Base-by-base conservation (phyloP, 371 early-diverging fungal species). In the Circinella umbellata region DNA sequence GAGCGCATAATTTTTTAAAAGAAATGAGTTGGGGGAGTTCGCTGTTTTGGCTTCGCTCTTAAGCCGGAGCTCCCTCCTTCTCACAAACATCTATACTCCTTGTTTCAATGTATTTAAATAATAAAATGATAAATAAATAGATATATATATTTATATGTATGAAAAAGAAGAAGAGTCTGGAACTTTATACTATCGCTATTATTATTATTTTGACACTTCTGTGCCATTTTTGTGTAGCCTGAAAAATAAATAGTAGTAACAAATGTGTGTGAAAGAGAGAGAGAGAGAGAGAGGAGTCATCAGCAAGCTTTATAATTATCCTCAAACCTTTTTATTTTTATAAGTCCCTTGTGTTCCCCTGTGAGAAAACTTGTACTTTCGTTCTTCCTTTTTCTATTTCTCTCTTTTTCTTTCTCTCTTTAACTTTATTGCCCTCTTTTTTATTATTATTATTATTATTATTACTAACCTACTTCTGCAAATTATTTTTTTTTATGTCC, bases 1-100 rank as follows among this genome's bases (percentile, higher is more conserved):
- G 80, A 78, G 80, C 81, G 84, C 84, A 84, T 84, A 84, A 84
- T 84, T 84, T 84, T 83, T 84, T 67, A 63, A 4, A 49, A 37
- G 68, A 51, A 13, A 14, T 15, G 15, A 51, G 15, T 4, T 13
- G 51, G 51, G 80, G 70, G 61, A 69, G 75, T 53, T 80, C 74
- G 59, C 75, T 73, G 59, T 73, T 73, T 18, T 65, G 81, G 81
- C 84, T 80, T 81, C 81, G 81, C 81, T 80, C 55, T 42, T 62
- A 77, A 80, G 82, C 81, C 75, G 81, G 84, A 71, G 68, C 80
- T 70, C 61, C 73, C 78, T 68, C 55, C 62, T 55, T 27, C 65
- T 17, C 39, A 11, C 51, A 10, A n/a, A 42, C 42, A 9, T 42
- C 11, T 42, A 53, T n/a, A 53, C 53, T 53, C 53, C 53, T 53